Evolutionary conservation across 2,329 filamentous ascomycete species (phyloP), one percentile per base, ranked within the genome.

Genomic region (Chaetomium sp.): DNA sequence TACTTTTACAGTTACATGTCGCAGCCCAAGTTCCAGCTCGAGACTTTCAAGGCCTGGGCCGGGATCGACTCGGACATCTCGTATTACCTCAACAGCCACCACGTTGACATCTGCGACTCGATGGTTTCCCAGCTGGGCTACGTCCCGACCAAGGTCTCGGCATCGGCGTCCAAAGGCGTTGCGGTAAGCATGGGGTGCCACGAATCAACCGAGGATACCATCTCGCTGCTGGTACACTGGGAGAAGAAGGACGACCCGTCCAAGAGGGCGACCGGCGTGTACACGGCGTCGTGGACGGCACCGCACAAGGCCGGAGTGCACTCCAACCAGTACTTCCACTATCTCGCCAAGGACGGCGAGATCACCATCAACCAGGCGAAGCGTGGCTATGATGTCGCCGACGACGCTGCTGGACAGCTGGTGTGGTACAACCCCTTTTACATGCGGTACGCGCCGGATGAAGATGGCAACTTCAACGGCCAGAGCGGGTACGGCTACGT

Each of bases 1-100:
- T 97, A 97, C 83, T 97, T 96, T 77, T 97, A 97, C 84, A 90
- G 87, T 72, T 97, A 97, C 85, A 96, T 97, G 93, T 92, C 88
- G 57, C 93, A 97, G 82, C 91, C 90, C 66, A 96, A 96, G 80
- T 92, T 85, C 58, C 93, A 96, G 80, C 85, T 97, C 56, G 91
- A 96, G 82, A 97, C 93, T 0, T 97, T 97, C 87, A 93, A 92
- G 78, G 90, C 92, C 3, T 97, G 93, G 93, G 93, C 93, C 0
- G 93, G 93, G 68, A 87, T 89, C 72, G 93, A 97, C 71, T 93
- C 90, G 33, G 94, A 97, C 77, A 97, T 97, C 72, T 93, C 90
- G 10, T 97, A 97, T 82, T 97, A 97, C 79, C 86, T 97, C 70
- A 97, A 97, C 84, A 92, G 88, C 69, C 93, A 97, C 80, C 94